Percentiles rank a stretch among this genome's conserved stretches.
Conservation (phyloP, 306 rosid genomes). For the Purshia tridentata region DNA sequence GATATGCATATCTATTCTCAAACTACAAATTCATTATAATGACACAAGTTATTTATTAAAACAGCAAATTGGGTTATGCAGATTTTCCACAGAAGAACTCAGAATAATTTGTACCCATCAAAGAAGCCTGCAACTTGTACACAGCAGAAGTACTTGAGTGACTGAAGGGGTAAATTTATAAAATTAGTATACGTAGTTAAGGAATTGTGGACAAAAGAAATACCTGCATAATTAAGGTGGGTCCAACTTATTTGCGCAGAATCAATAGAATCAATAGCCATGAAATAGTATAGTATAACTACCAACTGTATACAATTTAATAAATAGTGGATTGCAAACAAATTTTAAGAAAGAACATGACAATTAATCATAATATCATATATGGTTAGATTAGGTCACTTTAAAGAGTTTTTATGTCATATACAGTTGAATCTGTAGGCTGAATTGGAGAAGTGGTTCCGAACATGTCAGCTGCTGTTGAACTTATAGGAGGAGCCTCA, state of each 20-base stretch:
- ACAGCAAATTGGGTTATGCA: constrained; percentile 1
- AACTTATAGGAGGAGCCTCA: constrained; percentile 10
- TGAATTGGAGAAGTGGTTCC: constrained; percentile 7
- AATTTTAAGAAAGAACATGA: constrained; percentile 9
- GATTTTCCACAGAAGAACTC: background rate
- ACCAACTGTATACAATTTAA: background rate
- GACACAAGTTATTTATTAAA: background rate
- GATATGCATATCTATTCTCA: background rate
- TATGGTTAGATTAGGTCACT: background rate
- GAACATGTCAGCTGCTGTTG: constrained; percentile 28
- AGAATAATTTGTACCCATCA: background rate
- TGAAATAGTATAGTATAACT: constrained; percentile 10
- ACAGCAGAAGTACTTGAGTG: constrained; percentile 1
- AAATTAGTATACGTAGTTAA: background rate
- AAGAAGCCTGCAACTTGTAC: background rate
- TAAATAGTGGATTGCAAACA: constrained; percentile 1
- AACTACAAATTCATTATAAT: background rate
- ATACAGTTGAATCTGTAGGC: constrained; percentile 8
- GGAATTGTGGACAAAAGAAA: too few relatives aligned
- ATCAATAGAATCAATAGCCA: constrained; percentile 1
- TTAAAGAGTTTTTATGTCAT: background rate
- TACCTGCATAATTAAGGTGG: background rate
- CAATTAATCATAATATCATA: background rate
- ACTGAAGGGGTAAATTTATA: background rate
- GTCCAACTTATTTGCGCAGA: constrained; percentile 5